Evolutionary conservation across 75 land plant genomes (phyloP).

Genomic region (Picea glauca): DNA sequence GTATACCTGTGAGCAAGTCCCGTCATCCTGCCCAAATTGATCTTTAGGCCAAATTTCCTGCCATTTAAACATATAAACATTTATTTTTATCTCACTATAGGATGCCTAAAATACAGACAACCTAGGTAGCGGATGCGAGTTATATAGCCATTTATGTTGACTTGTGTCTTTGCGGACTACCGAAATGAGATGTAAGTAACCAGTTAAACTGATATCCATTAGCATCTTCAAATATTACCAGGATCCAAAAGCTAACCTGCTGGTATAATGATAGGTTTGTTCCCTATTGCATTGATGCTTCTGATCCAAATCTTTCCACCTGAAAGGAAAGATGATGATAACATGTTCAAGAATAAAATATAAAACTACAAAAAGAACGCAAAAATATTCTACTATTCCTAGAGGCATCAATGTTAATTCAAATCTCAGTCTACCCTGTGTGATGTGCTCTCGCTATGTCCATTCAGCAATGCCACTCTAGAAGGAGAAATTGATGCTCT

Average conservation of each 20-base stretch:
- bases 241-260: slow-evolving; percentile 4
- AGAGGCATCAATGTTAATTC: background rate
- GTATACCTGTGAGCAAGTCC: slow-evolving; percentile 17
- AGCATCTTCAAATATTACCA: background rate
- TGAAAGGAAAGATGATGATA: background rate
- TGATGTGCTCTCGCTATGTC: slow-evolving; percentile 30
- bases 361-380: background rate
- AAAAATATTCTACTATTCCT: background rate
- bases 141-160: background rate
- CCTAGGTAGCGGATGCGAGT: background rate
- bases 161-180: background rate
- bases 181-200: background rate
- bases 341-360: background rate
- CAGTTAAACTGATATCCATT: background rate
- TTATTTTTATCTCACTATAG: background rate
- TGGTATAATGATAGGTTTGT: background rate
- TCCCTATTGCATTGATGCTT: slow-evolving; percentile 9
- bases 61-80: slow-evolving; percentile 1
- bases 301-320: slow-evolving; percentile 10
- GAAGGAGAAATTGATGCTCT: slow-evolving; percentile 19
- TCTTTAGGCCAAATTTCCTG: slow-evolving; percentile 13
- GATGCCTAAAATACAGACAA: background rate
- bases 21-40: slow-evolving; percentile 10
- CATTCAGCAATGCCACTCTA: slow-evolving; percentile 34
- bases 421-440: slow-evolving; percentile 29